Evolutionary conservation across 306 rosid genomes (phyloP).

Genomic region (Pyrus betulifolia): DNA sequence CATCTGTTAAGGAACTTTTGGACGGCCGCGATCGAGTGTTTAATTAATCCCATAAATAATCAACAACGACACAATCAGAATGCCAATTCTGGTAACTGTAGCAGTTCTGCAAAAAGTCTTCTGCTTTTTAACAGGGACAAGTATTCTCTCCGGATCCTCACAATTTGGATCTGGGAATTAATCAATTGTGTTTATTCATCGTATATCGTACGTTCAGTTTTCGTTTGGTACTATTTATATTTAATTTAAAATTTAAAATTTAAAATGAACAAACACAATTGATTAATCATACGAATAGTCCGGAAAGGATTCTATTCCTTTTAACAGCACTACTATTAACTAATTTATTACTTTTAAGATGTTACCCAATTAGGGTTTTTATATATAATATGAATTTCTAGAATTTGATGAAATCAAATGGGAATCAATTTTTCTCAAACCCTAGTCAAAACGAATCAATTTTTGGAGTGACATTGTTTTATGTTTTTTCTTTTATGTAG

Average conservation of each 20-base stretch:
- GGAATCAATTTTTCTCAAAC: neutral
- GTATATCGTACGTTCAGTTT: rapidly evolving
- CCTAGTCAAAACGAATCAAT: neutral
- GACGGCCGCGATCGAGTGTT: neutral
- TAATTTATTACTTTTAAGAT: neutral
- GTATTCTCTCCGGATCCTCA: too few relatives aligned
- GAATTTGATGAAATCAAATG: neutral
- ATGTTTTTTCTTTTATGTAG: too few relatives aligned
- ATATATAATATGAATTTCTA: neutral
- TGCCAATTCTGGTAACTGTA: neutral
- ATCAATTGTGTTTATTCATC: too few relatives aligned
- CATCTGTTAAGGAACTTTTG: neutral
- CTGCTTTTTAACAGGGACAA: neutral
- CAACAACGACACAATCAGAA: neutral
- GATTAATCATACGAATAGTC: rapidly evolving
- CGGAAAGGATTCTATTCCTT: neutral
- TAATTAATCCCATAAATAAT: neutral
- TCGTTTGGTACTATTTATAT: too few relatives aligned
- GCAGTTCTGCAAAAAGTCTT: neutral
- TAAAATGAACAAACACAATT: too few relatives aligned
- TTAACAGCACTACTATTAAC: neutral
- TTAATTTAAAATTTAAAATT: too few relatives aligned
- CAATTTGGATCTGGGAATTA: too few relatives aligned
- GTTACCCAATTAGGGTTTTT: neutral
- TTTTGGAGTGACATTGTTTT: too few relatives aligned